Conservation (phyloP, 2,329 filamentous ascomycete species). For the Colletotrichum brevisporum region DNA sequence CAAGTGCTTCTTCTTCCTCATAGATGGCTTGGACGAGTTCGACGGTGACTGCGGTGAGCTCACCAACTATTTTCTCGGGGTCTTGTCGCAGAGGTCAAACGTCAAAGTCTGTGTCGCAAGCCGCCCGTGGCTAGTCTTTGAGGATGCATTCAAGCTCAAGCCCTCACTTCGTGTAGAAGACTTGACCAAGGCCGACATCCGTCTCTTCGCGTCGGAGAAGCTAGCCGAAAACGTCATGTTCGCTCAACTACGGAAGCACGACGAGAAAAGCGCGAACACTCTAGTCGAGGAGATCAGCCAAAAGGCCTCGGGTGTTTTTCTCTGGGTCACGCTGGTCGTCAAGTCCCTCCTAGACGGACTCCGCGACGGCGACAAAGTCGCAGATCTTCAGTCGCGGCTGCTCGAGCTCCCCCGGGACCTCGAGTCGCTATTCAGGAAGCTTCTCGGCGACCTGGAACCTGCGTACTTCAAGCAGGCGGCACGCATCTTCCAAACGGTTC, state of each 20-base stretch:
- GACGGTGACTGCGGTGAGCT: conserved; percentile 35
- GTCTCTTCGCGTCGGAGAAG: conserved; percentile 16
- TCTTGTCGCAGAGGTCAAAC: conserved; percentile 13
- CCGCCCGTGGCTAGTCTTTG: conserved; percentile 46
- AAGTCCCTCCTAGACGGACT: conserved; percentile 37
- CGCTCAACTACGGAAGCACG: neutral
- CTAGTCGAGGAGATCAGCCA: conserved; percentile 32
- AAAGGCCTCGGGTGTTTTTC: conserved; percentile 42
- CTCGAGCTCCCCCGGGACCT: conserved; percentile 38
- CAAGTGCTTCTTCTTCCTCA: conserved; percentile 41
- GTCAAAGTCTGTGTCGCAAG: conserved; percentile 51
- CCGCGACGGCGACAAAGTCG: conserved; percentile 18
- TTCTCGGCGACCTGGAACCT: conserved; percentile 27
- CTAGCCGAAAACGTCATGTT: conserved; percentile 15
- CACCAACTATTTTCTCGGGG: conserved; percentile 9
- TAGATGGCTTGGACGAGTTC: conserved; percentile 47
- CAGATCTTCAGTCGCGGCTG: conserved; percentile 31
- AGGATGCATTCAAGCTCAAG: conserved; percentile 32
- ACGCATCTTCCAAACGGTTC: neutral
- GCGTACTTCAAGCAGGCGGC: conserved; percentile 8
- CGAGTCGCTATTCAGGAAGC: conserved; percentile 34
- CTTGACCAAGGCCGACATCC: conserved; percentile 40
- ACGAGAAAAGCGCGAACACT: neutral
- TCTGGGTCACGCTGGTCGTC: conserved; percentile 42
- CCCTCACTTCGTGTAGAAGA: conserved; percentile 39